These are phyloP conservation scores for Wallacemonas collosoma DNA, from an alignment of 208 protist species.

Conservation along the genomic window DNA sequence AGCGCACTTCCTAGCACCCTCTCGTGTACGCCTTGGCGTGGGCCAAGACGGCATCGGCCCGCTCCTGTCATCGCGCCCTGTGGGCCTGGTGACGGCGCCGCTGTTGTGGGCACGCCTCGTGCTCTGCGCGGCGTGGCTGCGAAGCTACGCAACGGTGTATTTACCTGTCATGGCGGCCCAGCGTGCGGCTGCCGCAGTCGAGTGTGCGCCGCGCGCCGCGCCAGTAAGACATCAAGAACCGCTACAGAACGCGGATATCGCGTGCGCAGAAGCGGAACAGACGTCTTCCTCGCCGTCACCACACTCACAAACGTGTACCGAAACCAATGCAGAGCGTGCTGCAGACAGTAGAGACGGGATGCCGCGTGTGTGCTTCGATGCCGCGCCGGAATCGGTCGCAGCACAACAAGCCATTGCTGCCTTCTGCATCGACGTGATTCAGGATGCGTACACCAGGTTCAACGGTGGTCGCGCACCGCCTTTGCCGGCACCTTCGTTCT, in stretches of 20 bases:
- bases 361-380: conserved; percentile 4
- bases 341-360: neutral
- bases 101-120: conserved; percentile 68
- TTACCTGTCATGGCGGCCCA: neutral
- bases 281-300: too few relatives aligned
- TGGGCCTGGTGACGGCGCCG: conserved; percentile 47
- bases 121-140: conserved; percentile 62
- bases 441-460: conserved; percentile 28
- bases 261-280: too few relatives aligned
- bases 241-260: too few relatives aligned
- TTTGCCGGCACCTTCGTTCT: neutral
- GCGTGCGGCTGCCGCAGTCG: neutral
- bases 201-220: too few relatives aligned
- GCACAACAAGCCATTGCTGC: conserved; percentile 20
- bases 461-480: conserved; percentile 3
- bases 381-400: neutral
- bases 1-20: conserved; percentile 33
- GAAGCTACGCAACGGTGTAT: conserved; percentile 28
- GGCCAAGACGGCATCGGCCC: conserved; percentile 8
- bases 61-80: conserved; percentile 46
- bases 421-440: conserved; percentile 52
- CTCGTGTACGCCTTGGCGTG: conserved; percentile 14
- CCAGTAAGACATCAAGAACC: too few relatives aligned
- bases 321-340: neutral
- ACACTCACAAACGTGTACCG: too few relatives aligned